A percentile compares a stretch with the other conserved stretches of the same genome.
Evolutionary conservation across 2,329 filamentous ascomycete species (phyloP).

Genomic region (Calycina herbarum): DNA sequence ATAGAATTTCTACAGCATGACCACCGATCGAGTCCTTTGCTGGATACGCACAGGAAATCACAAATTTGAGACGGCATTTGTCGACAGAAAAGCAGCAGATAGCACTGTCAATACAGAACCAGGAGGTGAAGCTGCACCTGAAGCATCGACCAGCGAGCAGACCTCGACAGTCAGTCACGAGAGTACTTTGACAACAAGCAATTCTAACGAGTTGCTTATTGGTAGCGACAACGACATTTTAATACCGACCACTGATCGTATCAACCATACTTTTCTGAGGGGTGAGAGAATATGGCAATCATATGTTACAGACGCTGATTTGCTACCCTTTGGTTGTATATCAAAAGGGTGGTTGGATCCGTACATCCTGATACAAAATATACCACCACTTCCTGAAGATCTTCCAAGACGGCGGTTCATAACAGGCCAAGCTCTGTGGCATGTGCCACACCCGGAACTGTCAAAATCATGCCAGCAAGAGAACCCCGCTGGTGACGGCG

Average conservation of each 20-base stretch:
- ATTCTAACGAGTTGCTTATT: slow-evolving; percentile 5
- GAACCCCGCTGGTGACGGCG: not conserved
- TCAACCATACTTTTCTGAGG: slow-evolving; percentile 6
- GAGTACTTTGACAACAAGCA: slow-evolving; percentile 1
- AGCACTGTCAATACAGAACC: slow-evolving; percentile 8
- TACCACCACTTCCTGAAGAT: slow-evolving; percentile 6
- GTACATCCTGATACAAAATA: slow-evolving; percentile 1
- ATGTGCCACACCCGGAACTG: slow-evolving; percentile 3
- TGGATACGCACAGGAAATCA: slow-evolving; percentile 12
- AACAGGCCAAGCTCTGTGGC: slow-evolving; percentile 2
- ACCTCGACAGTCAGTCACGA: not conserved
- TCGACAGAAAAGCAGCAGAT: slow-evolving; percentile 8
- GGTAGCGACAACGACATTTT: slow-evolving; percentile 2
- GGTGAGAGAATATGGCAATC: not conserved
- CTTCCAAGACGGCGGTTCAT: slow-evolving; percentile 1
- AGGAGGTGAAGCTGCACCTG: not conserved
- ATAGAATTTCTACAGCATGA: too few species aligned
- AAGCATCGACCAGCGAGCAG: not conserved
- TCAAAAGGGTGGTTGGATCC: not conserved
- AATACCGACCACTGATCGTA: slow-evolving; percentile 6
- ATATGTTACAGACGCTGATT: not conserved
- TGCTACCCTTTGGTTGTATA: not conserved
- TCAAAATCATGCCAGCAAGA: not conserved
- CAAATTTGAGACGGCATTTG: slow-evolving; percentile 8
- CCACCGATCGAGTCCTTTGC: slow-evolving; percentile 1